These are phyloP conservation scores for Populus hybrid DNA, from an alignment of 441 rosid genomes.

Conservation along the genomic window DNA sequence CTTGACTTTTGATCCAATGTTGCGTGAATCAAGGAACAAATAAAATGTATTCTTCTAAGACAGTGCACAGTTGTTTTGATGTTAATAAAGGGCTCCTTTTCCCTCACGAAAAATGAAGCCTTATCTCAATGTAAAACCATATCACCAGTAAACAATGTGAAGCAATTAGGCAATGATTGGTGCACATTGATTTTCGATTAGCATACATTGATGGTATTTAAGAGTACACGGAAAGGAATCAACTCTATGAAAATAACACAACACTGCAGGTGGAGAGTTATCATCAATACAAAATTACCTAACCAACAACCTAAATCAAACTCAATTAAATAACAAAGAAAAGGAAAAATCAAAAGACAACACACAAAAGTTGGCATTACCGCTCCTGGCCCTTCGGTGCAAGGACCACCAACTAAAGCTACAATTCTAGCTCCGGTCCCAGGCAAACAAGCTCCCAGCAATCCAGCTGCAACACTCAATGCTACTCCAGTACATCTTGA, in stretches of 20 bases:
- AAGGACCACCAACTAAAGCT: constrained; percentile 97
- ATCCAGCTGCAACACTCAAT: constrained; percentile 78
- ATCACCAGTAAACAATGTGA: background rate
- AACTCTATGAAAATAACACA: background rate
- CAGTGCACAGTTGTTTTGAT: background rate
- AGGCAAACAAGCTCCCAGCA: constrained; percentile 92
- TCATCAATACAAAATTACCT: background rate
- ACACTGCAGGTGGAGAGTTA: background rate
- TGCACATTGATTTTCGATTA: background rate
- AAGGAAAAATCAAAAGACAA: background rate
- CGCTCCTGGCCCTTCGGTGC: constrained; percentile 99
- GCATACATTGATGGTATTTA: background rate
- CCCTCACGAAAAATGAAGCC: background rate
- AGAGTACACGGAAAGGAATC: background rate
- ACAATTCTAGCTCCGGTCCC: constrained; percentile 91
- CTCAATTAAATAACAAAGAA: background rate
- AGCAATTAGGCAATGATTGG: background rate
- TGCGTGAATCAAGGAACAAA: background rate
- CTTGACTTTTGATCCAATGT: background rate
- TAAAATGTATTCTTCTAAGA: background rate
- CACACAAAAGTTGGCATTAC: constrained; percentile 31
- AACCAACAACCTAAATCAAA: background rate
- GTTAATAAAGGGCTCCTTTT: background rate
- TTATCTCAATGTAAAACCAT: background rate
- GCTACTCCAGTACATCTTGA: constrained; percentile 95